Evolutionary conservation across 106 monocot genomes (phyloP).

Genomic region (Agapanthus africanus): DNA sequence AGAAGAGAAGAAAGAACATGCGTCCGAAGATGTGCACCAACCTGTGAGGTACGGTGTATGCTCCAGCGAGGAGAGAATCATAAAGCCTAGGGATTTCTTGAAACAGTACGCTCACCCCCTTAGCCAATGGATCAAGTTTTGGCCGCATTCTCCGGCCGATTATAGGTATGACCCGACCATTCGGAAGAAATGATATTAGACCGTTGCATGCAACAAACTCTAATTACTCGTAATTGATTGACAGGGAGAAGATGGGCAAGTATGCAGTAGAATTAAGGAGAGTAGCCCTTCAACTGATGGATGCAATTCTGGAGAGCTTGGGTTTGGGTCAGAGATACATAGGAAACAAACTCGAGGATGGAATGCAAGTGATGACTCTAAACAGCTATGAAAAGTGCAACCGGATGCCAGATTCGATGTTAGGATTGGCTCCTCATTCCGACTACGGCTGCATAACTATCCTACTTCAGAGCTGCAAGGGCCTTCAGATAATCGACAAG

Average conservation of each 20-base stretch:
- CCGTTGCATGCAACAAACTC: no score
- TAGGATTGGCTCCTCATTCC: constrained; percentile 44
- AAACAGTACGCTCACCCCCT: constrained; percentile 64
- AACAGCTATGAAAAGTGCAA: constrained; percentile 32
- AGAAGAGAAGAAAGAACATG: constrained; percentile 19
- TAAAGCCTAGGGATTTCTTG: constrained; percentile 23
- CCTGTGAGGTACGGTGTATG: constrained; percentile 41
- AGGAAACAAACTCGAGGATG: constrained; percentile 27
- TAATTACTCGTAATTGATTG: no score
- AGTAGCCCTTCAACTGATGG: constrained; percentile 43
- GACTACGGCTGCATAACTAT: constrained; percentile 57
- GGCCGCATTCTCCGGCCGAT: constrained; percentile 40
- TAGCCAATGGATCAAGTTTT: constrained; percentile 26
- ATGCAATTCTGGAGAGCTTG: constrained; percentile 54
- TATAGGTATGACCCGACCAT: constrained; percentile 66
- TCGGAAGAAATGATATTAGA: no score
- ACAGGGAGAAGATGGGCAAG: constrained; percentile 52
- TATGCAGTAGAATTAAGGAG: constrained; percentile 37
- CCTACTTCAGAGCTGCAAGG: constrained; percentile 36
- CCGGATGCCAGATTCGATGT: background rate
- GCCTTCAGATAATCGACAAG: constrained; percentile 37
- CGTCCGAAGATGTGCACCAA: constrained; percentile 28
- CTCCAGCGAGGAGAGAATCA: background rate
- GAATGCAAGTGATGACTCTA: constrained; percentile 42
- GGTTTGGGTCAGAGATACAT: constrained; percentile 23